Percentiles rank a stretch among this genome's conserved stretches.
Evolutionary conservation across 2,329 filamentous ascomycete genomes (phyloP).

Genomic region (Rachicladosporium sp.): DNA sequence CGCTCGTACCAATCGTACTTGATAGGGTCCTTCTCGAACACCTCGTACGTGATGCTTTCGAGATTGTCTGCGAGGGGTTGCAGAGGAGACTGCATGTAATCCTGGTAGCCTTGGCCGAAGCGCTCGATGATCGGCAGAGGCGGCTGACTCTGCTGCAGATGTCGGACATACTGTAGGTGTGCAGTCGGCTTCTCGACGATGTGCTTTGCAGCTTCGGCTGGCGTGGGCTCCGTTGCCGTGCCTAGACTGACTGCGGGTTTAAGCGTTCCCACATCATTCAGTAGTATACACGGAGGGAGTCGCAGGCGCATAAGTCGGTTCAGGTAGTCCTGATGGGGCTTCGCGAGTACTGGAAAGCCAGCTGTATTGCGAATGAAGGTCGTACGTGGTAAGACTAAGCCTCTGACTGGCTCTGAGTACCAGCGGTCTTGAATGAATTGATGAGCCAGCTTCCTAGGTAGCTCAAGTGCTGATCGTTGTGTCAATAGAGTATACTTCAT

Average conservation of each 20-base stretch:
- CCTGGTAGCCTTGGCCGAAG: conserved; percentile 66
- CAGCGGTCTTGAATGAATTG: conserved; percentile 45
- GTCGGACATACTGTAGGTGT: conserved; percentile 69
- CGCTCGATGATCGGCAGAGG: conserved; percentile 49
- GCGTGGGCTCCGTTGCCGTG: conserved; percentile 41
- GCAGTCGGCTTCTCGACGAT: conserved; percentile 41
- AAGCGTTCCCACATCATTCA: conserved; percentile 46
- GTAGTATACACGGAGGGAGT: conserved; percentile 47
- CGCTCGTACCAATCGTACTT: conserved; percentile 95
- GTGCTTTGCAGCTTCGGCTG: conserved; percentile 47
- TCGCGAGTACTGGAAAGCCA: conserved; percentile 47
- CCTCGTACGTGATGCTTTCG: conserved; percentile 94
- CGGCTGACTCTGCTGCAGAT: conserved; percentile 73
- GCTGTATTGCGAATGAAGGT: conserved; percentile 47
- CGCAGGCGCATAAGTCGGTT: conserved; percentile 45
- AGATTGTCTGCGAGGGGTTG: conserved; percentile 93
- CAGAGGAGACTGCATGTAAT: conserved; percentile 88
- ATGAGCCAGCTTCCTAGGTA: conserved; percentile 48
- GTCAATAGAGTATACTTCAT: no score
- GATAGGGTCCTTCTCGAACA: conserved; percentile 95
- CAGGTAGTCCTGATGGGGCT: conserved; percentile 45
- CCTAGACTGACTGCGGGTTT: neutral
- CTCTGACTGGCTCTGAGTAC: conserved; percentile 50
- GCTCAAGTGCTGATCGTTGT: conserved; percentile 36
- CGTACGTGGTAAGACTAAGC: conserved; percentile 41